Base-by-base conservation (phyloP, 352 stramenopile species). In the Pythium aphanidermatum region DNA sequence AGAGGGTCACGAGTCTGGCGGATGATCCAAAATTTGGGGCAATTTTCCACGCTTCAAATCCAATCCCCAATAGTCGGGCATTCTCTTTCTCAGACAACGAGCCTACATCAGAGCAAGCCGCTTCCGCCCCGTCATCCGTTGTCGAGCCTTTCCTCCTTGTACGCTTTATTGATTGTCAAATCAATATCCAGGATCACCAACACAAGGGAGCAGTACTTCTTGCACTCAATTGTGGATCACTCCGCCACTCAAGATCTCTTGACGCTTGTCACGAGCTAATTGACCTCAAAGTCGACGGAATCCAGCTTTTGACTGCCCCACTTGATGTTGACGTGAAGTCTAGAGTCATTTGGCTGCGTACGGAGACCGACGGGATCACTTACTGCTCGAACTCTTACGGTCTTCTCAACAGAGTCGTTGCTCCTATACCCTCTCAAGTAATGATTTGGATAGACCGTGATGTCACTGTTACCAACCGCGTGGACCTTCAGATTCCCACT, bases 161-260 rank as follows among this genome's bases (percentile, higher is more conserved):
- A 8, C 79, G 80, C 21, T 86, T 90, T 23, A 64, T 84, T 52
- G 80, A 92, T 42, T 81, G 63, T n/a, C 80, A 92, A 56, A 68
- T 90, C 27, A 86, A 60, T 36, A 29, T 88, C n/a, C 77, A 88
- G 56, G 76, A 90, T 28, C 56, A 70, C 10, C 23, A 55, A 5
- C 58, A 85, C 54, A 90, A 90, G 70, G 75, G 77, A 5, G 84
- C 74, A 0, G 50, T 90, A 1, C 48, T 92, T 6, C 20, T 92
- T 2, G 80, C 70, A 17, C 48, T 92, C 13, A 85, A 69, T 36
- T 69, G 63, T 44, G 75, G 71, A 12, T 77, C 53, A 3, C 46
- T 92, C 12, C 73, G 70, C 24, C 55, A 86, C 38, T 82, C 70
- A 2, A 42, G 74, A 28, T 84, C 77, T 0, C 42, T 60, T 7